These are phyloP conservation scores for Phytomonas francai DNA, from an alignment of 208 protist genomes.

Conservation along the genomic window DNA sequence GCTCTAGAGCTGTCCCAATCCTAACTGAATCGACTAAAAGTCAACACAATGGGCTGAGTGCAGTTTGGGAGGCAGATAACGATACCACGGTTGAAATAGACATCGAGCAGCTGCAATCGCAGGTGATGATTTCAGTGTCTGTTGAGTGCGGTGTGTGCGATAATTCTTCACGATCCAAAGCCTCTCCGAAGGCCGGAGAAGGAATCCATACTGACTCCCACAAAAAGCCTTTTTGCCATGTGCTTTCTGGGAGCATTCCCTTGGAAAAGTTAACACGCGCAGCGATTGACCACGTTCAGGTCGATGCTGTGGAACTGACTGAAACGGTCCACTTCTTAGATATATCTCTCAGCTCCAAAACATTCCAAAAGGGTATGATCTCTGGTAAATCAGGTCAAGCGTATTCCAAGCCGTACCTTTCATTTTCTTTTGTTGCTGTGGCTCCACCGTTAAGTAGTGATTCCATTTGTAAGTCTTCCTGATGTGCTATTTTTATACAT, in stretches of 20 bases:
- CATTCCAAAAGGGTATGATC: background rate
- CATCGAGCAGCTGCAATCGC: background rate
- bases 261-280: background rate
- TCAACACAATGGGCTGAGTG: background rate
- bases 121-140: background rate
- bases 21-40: background rate
- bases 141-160: background rate
- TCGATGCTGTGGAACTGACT: background rate
- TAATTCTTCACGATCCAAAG: background rate
- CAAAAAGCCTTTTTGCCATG: background rate
- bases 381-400: background rate
- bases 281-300: background rate
- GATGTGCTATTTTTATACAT: constrained; percentile 8
- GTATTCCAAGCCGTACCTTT: background rate
- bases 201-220: background rate
- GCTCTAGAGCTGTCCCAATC: background rate
- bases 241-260: background rate
- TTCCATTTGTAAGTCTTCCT: background rate
- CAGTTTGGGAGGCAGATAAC: background rate
- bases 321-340: background rate
- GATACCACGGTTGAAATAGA: background rate
- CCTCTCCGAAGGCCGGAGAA: background rate
- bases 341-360: background rate
- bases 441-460: background rate
- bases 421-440: background rate